Evolutionary conservation across 495 filamentous ascomycete species (phyloP).

Genomic region (Bacidia gigantensis): DNA sequence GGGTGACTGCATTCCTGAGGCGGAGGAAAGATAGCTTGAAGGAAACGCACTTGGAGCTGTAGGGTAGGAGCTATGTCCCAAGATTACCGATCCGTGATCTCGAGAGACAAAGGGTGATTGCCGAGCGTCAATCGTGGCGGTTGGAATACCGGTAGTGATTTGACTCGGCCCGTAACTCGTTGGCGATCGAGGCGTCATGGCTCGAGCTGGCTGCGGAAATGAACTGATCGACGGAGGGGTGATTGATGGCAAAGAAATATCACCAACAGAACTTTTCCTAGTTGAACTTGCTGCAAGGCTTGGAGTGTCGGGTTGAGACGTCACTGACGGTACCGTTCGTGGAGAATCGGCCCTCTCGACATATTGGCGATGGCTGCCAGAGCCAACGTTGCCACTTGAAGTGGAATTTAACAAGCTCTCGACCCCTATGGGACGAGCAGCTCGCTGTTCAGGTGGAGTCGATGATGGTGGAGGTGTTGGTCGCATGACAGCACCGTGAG

Average conservation of each 20-base stretch:
- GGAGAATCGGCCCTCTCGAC: conserved; percentile 22
- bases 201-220: conserved; percentile 34
- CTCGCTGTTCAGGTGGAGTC: conserved; percentile 18
- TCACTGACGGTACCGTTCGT: conserved; percentile 23
- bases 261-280: conserved; percentile 13
- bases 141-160: conserved; percentile 29
- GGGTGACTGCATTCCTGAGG: neutral
- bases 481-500: conserved; percentile 24
- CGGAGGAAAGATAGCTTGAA: conserved; percentile 10
- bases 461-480: conserved; percentile 27
- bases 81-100: conserved; percentile 14
- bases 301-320: conserved; percentile 21
- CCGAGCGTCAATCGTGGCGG: conserved; percentile 29
- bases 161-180: conserved; percentile 31
- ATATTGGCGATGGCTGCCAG: conserved; percentile 10
- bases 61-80: conserved; percentile 12
- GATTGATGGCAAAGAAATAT: conserved; percentile 16
- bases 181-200: conserved; percentile 56
- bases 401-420: conserved; percentile 38
- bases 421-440: conserved; percentile 34
- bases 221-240: conserved; percentile 20
- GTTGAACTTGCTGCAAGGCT: conserved; percentile 13
- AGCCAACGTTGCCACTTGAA: conserved; percentile 15
- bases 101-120: conserved; percentile 33
- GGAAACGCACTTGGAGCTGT: conserved; percentile 14